phyloP scores from a whole-genome alignment of 768 basidiomycete species.

The Panaeolus cyanescens region DNA sequence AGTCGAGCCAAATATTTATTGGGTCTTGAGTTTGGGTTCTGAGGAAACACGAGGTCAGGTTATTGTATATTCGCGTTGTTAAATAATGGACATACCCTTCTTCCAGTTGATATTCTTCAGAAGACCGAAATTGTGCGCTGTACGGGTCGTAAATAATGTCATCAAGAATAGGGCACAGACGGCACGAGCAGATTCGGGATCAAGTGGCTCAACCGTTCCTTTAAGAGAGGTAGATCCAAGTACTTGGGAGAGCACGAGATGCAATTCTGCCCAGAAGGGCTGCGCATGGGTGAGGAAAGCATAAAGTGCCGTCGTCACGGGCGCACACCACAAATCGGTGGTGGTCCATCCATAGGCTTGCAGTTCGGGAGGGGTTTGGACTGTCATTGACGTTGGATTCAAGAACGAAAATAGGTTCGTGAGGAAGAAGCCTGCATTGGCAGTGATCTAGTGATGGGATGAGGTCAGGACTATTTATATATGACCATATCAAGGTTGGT shows the following conservation, averaged over 20 bases:
- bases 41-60: background rate
- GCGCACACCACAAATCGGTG: conserved; percentile 85
- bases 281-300: conserved; percentile 86
- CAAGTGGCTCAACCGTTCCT: conserved; percentile 48
- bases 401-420: conserved; percentile 62
- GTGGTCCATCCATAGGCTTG: conserved; percentile 84
- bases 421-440: conserved; percentile 84
- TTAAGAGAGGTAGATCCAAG: conserved; percentile 39
- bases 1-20: conserved; percentile 10
- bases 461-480: background rate
- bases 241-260: conserved; percentile 46
- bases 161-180: conserved; percentile 70
- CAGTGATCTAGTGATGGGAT: conserved; percentile 48
- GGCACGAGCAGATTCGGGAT: conserved; percentile 67
- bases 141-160: conserved; percentile 60
- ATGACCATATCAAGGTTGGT: background rate
- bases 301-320: conserved; percentile 74
- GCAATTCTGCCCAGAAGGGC: conserved; percentile 74
- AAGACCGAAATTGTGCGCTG: conserved; percentile 63
- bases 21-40: conserved; percentile 11
- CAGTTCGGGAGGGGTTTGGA: conserved; percentile 81
- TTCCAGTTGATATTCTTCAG: conserved; percentile 23
- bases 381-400: conserved; percentile 64
- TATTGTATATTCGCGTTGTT: background rate
- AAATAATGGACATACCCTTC: conserved; percentile 13